phyloP scores from a whole-genome alignment of 176 grass and related monocot species.

The Tuctoria greenei region DNA sequence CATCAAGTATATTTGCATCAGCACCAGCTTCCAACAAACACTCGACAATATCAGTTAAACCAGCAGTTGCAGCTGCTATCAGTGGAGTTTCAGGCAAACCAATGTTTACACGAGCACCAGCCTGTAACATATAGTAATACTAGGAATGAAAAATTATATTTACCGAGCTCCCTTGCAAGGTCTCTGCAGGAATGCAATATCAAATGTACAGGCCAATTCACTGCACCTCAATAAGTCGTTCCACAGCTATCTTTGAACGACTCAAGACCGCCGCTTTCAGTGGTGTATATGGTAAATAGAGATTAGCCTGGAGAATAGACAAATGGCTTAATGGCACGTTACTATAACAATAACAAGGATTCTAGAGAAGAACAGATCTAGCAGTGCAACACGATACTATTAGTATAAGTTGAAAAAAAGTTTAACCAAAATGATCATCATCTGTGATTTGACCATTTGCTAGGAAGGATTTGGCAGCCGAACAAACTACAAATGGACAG shows the following conservation, averaged over 20 bases:
- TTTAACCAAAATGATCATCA: background rate
- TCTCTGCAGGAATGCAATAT: background rate
- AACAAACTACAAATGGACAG: background rate
- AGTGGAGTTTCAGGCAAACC: constrained; percentile 36
- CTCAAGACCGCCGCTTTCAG: constrained; percentile 9
- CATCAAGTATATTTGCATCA: constrained; percentile 31
- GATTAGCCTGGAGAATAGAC: background rate
- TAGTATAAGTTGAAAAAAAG: background rate
- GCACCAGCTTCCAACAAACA: constrained; percentile 37
- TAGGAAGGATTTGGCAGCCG: background rate
- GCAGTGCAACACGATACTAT: background rate
- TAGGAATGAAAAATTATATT: constrained; percentile 1
- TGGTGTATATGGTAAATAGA: background rate
- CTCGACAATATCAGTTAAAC: constrained; percentile 23
- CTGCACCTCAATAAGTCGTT: constrained; percentile 29
- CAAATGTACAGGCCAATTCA: background rate
- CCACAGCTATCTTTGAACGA: constrained; percentile 2
- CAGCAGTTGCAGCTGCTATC: constrained; percentile 20
- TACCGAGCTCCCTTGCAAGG: background rate
- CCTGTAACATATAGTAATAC: constrained; percentile 30
- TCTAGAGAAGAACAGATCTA: background rate
- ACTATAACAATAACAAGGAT: background rate
- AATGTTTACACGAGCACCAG: constrained; percentile 35
- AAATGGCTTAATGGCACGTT: no score
- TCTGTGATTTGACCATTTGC: background rate